A percentile compares a stretch with the other conserved stretches of the same genome.
Conservation (phyloP, 495 filamentous ascomycete genomes). For the Penicillium pancosmium region DNA sequence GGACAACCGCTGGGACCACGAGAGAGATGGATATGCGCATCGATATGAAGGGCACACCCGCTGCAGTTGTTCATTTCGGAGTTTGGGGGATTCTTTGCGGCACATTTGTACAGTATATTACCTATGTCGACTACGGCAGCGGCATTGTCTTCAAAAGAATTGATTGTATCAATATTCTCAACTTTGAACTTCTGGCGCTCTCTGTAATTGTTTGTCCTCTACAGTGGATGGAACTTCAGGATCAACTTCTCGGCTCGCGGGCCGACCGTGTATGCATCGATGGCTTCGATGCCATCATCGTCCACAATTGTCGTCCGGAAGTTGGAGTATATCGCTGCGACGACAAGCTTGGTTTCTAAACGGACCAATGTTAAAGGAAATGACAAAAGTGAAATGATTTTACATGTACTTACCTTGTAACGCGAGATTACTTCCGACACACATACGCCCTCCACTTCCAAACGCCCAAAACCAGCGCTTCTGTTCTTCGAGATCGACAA, state of each 20-base stretch:
- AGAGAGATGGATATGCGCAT: neutral
- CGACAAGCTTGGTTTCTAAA: slow-evolving; percentile 51
- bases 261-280: slow-evolving; percentile 67
- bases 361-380: too few relatives aligned
- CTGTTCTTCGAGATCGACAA: slow-evolving; percentile 53
- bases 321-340: slow-evolving; percentile 67
- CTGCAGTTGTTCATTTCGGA: slow-evolving; percentile 22
- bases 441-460: slow-evolving; percentile 82
- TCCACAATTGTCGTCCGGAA: slow-evolving; percentile 60
- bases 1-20: neutral
- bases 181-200: neutral
- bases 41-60: slow-evolving; percentile 5
- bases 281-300: slow-evolving; percentile 61
- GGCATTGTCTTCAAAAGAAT: slow-evolving; percentile 24
- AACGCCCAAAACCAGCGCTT: slow-evolving; percentile 83
- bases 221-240: slow-evolving; percentile 42
- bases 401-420: slow-evolving; percentile 60
- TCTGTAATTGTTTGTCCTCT: neutral
- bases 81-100: slow-evolving; percentile 23
- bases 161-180: slow-evolving; percentile 23
- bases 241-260: slow-evolving; percentile 53
- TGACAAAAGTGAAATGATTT: too few relatives aligned
- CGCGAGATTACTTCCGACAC: slow-evolving; percentile 79
- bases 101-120: slow-evolving; percentile 34
- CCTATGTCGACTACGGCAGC: slow-evolving; percentile 21